A percentile compares a stretch with the other conserved stretches of the same genome.
Evolutionary conservation across 192 early-diverging fungal genomes (phyloP).

Genomic region (Pilaira anomala): DNA sequence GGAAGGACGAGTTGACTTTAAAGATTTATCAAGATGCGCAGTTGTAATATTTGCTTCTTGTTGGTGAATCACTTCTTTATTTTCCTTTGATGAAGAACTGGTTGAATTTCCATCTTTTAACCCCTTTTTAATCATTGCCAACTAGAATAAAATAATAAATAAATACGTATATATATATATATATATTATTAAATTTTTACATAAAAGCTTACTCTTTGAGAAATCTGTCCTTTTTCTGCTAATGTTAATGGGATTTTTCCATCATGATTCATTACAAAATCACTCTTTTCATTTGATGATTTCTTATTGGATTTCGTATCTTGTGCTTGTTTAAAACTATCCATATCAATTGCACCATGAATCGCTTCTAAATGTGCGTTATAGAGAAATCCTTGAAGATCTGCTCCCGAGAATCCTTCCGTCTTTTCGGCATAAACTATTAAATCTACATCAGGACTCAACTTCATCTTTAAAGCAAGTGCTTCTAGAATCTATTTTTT

Average conservation of each 20-base stretch:
- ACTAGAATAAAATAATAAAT: conserved; percentile 14
- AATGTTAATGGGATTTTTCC: conserved; percentile 43
- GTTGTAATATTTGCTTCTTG: conserved; percentile 34
- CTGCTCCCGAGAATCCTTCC: conserved; percentile 84
- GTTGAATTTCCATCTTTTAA: conserved; percentile 12
- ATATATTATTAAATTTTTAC: not conserved
- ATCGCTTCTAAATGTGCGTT: conserved; percentile 89
- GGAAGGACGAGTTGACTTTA: conserved; percentile 60
- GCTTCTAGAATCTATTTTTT: conserved; percentile 65
- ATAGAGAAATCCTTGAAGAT: conserved; percentile 91
- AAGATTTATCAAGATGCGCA: conserved; percentile 55
- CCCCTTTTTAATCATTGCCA: conserved; percentile 25
- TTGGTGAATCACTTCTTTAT: conserved; percentile 27
- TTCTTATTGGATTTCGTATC: conserved; percentile 7
- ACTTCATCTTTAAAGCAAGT: conserved; percentile 67
- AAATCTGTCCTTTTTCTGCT: conserved; percentile 54
- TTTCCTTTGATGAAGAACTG: conserved; percentile 18
- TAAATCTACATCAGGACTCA: conserved; percentile 65
- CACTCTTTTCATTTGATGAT: conserved; percentile 31
- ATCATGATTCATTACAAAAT: conserved; percentile 40
- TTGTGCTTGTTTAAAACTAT: conserved; percentile 43
- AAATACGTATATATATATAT: not conserved
- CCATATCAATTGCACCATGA: conserved; percentile 62
- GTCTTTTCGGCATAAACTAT: conserved; percentile 57
- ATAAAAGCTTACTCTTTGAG: conserved; percentile 39